Evolutionary conservation across 345 rosid genomes (phyloP).

Genomic region (Sisymbrium irio): DNA sequence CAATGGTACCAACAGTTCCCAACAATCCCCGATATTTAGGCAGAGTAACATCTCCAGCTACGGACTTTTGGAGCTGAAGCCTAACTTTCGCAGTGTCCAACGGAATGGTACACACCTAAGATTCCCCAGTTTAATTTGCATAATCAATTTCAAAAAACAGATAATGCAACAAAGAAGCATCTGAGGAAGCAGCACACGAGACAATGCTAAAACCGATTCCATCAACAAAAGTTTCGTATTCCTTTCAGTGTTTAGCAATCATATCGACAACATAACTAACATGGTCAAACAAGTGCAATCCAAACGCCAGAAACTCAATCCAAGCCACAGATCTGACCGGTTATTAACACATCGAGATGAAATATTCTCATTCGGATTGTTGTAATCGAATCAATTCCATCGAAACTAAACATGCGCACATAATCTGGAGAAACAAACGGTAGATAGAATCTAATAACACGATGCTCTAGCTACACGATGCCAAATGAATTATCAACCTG

Average conservation of each 20-base stretch:
- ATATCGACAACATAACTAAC: background rate
- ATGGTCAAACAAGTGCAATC: background rate
- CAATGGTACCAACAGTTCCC: slow-evolving; percentile 92
- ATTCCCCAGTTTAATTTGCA: slow-evolving; percentile 20
- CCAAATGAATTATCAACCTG: slow-evolving; percentile 6
- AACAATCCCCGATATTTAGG: slow-evolving; percentile 88
- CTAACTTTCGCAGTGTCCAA: slow-evolving; percentile 98
- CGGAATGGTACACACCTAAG: slow-evolving; percentile 93
- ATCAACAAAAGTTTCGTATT: background rate
- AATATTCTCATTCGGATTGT: background rate
- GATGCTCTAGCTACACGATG: slow-evolving; percentile 9
- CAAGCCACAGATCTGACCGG: slow-evolving; percentile 14
- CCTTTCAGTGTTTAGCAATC: background rate
- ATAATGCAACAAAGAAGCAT: background rate
- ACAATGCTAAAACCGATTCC: background rate
- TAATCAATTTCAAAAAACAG: background rate
- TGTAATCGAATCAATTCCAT: background rate
- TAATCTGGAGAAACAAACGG: background rate
- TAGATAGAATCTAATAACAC: background rate
- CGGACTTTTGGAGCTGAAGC: slow-evolving; percentile 92
- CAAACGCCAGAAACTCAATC: background rate
- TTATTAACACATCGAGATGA: background rate
- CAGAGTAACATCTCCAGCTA: slow-evolving; percentile 54
- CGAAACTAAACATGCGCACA: background rate
- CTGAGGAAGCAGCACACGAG: background rate